Evolutionary conservation across 306 rosid species (phyloP).

Genomic region (Trifolium repens): DNA sequence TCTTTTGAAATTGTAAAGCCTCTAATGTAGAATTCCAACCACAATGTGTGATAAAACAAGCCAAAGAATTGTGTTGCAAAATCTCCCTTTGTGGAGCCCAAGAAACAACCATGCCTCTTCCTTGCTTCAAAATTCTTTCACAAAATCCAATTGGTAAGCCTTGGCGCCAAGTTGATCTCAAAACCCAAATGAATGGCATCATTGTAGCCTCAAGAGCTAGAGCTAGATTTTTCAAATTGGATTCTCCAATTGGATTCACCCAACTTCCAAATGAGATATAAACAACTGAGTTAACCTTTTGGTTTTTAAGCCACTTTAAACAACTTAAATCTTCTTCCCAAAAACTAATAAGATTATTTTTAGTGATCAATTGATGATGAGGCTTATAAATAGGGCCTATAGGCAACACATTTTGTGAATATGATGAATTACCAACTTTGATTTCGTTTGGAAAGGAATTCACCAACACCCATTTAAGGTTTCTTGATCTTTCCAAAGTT

Average conservation of each 20-base stretch:
- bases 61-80: constrained; percentile 60
- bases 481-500: constrained; percentile 65
- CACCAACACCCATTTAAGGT: constrained; percentile 64
- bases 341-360: constrained; percentile 46
- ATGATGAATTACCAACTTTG: constrained; percentile 8
- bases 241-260: constrained; percentile 80
- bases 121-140: constrained; percentile 52
- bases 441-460: constrained; percentile 68
- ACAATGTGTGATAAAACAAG: constrained; percentile 84
- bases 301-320: constrained; percentile 66
- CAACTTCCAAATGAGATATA: constrained; percentile 92
- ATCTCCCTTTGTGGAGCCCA: constrained; percentile 90
- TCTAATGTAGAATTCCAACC: constrained; percentile 96
- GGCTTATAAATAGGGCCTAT: constrained; percentile 52
- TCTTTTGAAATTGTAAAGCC: constrained; percentile 67
- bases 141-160: constrained; percentile 63
- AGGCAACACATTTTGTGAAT: constrained; percentile 39
- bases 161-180: constrained; percentile 60
- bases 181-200: constrained; percentile 80
- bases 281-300: constrained; percentile 51
- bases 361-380: constrained; percentile 3
- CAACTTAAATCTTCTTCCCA: constrained; percentile 82
- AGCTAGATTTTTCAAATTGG: constrained; percentile 61
- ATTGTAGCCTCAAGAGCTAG: constrained; percentile 60
- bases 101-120: constrained; percentile 67